Evolutionary conservation across 306 rosid species (phyloP).

Genomic region (Argentina anserina): DNA sequence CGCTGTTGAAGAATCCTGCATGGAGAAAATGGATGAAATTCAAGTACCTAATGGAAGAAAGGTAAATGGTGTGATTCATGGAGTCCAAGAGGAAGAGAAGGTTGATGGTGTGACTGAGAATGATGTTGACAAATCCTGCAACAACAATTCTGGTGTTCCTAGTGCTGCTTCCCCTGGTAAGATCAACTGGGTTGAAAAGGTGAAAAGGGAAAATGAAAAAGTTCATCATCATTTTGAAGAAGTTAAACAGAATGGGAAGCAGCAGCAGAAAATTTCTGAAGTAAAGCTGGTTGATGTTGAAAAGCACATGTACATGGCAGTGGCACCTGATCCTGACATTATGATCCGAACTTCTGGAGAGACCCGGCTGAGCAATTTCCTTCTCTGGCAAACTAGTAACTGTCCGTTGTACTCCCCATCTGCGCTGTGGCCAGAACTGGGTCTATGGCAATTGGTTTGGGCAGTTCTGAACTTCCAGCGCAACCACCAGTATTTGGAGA

Average conservation of each 20-base stretch:
- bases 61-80: conserved; percentile 24
- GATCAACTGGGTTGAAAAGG: conserved; percentile 9
- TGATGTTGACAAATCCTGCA: conserved; percentile 25
- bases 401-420: conserved; percentile 63
- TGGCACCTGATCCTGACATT: conserved; percentile 74
- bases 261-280: conserved; percentile 23
- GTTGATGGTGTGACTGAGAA: conserved; percentile 25
- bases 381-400: conserved; percentile 68
- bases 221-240: conserved; percentile 15
- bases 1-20: conserved; percentile 60
- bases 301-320: conserved; percentile 66
- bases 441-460: conserved; percentile 61
- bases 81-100: conserved; percentile 16
- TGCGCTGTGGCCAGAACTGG: conserved; percentile 80
- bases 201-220: neutral
- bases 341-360: conserved; percentile 66
- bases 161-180: conserved; percentile 12
- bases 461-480: conserved; percentile 63
- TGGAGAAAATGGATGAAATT: conserved; percentile 40
- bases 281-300: conserved; percentile 57
- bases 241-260: conserved; percentile 18
- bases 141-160: conserved; percentile 14
- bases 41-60: conserved; percentile 24
- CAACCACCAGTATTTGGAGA: conserved; percentile 52
- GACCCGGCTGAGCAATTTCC: conserved; percentile 69